These are phyloP conservation scores for Litchi chinensis DNA, from an alignment of 345 rosid genomes.

Conservation along the genomic window DNA sequence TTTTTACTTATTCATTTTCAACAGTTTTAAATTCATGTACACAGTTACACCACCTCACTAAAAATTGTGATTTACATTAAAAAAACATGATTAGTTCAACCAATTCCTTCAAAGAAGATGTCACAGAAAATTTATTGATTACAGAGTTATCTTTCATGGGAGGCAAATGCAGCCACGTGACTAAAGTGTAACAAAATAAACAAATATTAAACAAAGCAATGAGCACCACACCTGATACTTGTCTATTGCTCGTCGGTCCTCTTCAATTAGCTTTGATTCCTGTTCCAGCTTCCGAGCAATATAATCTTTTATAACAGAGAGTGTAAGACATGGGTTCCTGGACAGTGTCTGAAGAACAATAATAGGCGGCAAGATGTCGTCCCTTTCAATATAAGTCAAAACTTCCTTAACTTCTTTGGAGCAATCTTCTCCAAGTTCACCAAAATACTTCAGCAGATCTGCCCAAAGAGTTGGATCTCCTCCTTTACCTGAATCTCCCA, in stretches of 20 bases:
- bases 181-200: slow-evolving; percentile 3
- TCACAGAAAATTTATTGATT: not conserved
- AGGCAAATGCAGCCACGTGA: slow-evolving; percentile 4
- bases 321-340: slow-evolving; percentile 92
- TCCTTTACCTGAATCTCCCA: slow-evolving; percentile 90
- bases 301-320: slow-evolving; percentile 93
- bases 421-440: slow-evolving; percentile 98
- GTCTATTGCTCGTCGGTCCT: slow-evolving; percentile 87
- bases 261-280: slow-evolving; percentile 91
- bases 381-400: slow-evolving; percentile 83
- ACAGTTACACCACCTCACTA: not conserved
- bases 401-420: slow-evolving; percentile 96
- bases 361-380: slow-evolving; percentile 95
- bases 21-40: not conserved
- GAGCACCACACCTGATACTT: slow-evolving; percentile 77
- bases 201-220: not conserved
- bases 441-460: slow-evolving; percentile 94
- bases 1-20: too few relatives aligned
- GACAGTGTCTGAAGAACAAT: slow-evolving; percentile 91
- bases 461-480: slow-evolving; percentile 99
- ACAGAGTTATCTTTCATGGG: not conserved
- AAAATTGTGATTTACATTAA: slow-evolving; percentile 1
- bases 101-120: slow-evolving; percentile 1
- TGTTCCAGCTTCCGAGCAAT: slow-evolving; percentile 95
- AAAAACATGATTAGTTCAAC: not conserved